Conservation (phyloP, 257 asterid species). For the Nicotiana knightiana region DNA sequence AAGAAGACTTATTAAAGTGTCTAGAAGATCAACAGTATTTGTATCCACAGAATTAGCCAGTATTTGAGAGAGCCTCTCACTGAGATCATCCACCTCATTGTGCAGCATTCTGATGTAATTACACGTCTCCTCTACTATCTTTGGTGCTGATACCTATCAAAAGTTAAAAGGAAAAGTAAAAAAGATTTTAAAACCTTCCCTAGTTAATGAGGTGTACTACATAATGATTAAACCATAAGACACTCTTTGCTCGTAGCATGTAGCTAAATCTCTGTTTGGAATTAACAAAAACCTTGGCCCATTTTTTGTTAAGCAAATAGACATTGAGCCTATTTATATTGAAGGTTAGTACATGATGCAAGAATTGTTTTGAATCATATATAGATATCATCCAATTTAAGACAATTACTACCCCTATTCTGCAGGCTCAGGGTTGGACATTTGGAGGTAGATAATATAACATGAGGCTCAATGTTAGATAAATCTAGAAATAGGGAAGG, state of each 20-base stretch:
- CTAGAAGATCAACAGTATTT: slow-evolving; percentile 24
- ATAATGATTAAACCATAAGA: neutral
- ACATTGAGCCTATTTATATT: too few species aligned
- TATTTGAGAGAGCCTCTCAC: slow-evolving; percentile 44
- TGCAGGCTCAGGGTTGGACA: too few species aligned
- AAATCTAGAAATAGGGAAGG: too few species aligned
- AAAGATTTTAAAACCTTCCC: neutral
- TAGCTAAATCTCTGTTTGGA: neutral
- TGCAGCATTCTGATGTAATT: slow-evolving; percentile 52
- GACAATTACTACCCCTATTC: too few species aligned
- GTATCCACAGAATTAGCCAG: slow-evolving; percentile 37
- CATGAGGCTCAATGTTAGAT: too few species aligned
- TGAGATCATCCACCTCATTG: slow-evolving; percentile 56
- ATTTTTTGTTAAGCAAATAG: too few species aligned
- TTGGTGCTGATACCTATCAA: slow-evolving; percentile 36
- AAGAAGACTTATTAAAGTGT: slow-evolving; percentile 35
- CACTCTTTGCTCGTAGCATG: too few species aligned
- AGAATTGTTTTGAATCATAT: too few species aligned
- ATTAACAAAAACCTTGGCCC: neutral
- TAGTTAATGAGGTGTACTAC: neutral
- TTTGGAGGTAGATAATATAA: too few species aligned
- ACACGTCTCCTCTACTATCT: slow-evolving; percentile 46
- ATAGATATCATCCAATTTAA: too few species aligned
- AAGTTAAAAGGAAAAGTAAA: neutral
- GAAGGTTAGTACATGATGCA: too few species aligned